Conservation (phyloP, 768 basidiomycete species). For the Boletellus sp. region DNA sequence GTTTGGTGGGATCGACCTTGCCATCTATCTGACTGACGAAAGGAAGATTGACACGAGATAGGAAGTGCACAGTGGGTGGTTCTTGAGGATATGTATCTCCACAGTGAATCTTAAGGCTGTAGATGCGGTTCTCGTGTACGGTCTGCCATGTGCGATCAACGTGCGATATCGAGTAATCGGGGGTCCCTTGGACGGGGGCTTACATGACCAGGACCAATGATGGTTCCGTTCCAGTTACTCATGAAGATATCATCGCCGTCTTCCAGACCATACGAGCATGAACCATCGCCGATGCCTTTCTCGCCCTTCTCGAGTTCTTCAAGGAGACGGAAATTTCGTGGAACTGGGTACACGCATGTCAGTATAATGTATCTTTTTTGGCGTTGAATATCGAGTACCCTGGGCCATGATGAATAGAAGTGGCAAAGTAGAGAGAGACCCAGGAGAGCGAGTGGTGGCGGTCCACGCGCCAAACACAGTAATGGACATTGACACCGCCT, state of each 20-base stretch:
- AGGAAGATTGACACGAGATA: conserved; percentile 89
- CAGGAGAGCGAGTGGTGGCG: background rate
- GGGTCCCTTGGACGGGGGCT: conserved; percentile 27
- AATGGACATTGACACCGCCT: conserved; percentile 27
- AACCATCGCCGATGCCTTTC: conserved; percentile 98
- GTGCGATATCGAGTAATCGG: conserved; percentile 11
- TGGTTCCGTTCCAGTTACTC: conserved; percentile 98
- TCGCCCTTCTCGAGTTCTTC: conserved; percentile 99
- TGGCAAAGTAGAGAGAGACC: conserved; percentile 2
- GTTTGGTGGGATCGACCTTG: conserved; percentile 68
- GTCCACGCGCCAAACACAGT: conserved; percentile 13
- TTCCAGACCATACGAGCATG: conserved; percentile 94
- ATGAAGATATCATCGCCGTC: conserved; percentile 96
- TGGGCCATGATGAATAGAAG: conserved; percentile 44
- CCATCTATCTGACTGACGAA: conserved; percentile 79
- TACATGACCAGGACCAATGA: conserved; percentile 97
- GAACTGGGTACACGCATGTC: conserved; percentile 54
- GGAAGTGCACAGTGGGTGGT: conserved; percentile 79
- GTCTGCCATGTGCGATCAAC: conserved; percentile 49
- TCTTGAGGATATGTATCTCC: conserved; percentile 69
- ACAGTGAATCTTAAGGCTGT: conserved; percentile 89
- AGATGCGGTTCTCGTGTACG: conserved; percentile 98
- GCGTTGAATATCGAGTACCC: conserved; percentile 34
- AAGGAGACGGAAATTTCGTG: conserved; percentile 92
- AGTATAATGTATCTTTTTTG: background rate